Percentiles rank a stretch among this genome's conserved stretches.
phyloP scores from a whole-genome alignment of 441 rosid species.

The Heliophila coronopifolia region DNA sequence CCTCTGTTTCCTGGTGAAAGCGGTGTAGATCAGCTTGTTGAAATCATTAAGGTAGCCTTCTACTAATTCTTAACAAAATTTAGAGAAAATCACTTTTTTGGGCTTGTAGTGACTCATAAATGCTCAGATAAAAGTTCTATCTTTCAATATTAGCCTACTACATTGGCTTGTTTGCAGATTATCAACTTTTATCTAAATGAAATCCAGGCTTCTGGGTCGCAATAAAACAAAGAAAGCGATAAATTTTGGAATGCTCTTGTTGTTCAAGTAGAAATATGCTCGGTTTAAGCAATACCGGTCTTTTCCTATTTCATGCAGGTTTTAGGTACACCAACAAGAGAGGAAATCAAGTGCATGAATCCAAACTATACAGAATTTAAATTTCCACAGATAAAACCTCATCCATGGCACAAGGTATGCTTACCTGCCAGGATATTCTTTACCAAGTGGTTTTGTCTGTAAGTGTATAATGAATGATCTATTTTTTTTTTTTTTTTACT shows the following conservation, averaged over 20 bases:
- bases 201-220: not conserved
- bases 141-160: too few relatives aligned
- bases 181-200: conserved; percentile 6
- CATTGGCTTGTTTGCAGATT: too few relatives aligned
- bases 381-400: conserved; percentile 97
- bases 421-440: conserved; percentile 1
- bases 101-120: not conserved
- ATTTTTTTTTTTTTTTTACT: too few relatives aligned
- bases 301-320: conserved; percentile 55
- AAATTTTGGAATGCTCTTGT: conserved; percentile 7
- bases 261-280: too few relatives aligned
- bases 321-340: conserved; percentile 96
- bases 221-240: not conserved
- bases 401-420: conserved; percentile 98
- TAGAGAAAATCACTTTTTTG: not conserved
- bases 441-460: conserved; percentile 4
- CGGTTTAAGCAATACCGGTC: too few relatives aligned
- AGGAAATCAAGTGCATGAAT: conserved; percentile 99
- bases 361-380: conserved; percentile 96
- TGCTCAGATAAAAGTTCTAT: conserved; percentile 2
- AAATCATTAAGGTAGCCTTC: conserved; percentile 78
- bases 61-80: not conserved
- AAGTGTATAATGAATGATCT: not conserved
- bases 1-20: conserved; percentile 99
- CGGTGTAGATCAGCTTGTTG: conserved; percentile 96